Percentiles rank a stretch among this genome's conserved stretches.
phyloP scores from a whole-genome alignment of 345 rosid species.

The Sisymbrium altissimum region DNA sequence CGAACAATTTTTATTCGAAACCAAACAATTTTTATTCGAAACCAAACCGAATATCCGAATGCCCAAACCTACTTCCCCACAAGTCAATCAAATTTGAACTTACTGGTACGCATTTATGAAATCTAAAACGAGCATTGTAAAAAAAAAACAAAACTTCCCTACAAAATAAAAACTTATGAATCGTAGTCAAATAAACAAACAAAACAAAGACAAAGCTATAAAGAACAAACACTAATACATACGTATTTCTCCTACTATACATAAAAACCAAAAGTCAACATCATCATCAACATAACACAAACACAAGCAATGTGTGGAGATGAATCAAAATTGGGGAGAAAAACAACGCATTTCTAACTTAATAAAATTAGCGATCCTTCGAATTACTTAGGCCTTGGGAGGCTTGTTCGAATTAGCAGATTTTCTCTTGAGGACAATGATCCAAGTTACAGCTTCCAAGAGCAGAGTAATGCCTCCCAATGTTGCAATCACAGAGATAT shows the following conservation, averaged over 20 bases:
- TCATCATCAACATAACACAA: background rate
- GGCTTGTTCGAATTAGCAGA: slow-evolving; percentile 16
- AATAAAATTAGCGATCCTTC: background rate
- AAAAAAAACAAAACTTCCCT: background rate
- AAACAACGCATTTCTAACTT: background rate
- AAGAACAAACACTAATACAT: slow-evolving; percentile 5
- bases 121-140: background rate
- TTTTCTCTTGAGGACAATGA: slow-evolving; percentile 36
- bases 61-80: too few species aligned
- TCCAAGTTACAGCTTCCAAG: slow-evolving; percentile 39
- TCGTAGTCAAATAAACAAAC: background rate
- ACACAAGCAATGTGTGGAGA: background rate
- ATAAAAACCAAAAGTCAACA: slow-evolving; percentile 11
- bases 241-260: slow-evolving; percentile 7
- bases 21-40: too few species aligned
- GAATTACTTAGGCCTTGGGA: slow-evolving; percentile 3
- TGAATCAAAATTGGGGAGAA: background rate
- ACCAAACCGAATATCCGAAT: too few species aligned
- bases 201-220: background rate
- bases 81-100: background rate
- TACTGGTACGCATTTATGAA: background rate
- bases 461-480: slow-evolving; percentile 27
- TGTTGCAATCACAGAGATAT: slow-evolving; percentile 12
- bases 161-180: background rate
- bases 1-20: too few species aligned